Base-by-base conservation (phyloP, 202 grass and related monocot genomes). In the Digitaria exilis region DNA sequence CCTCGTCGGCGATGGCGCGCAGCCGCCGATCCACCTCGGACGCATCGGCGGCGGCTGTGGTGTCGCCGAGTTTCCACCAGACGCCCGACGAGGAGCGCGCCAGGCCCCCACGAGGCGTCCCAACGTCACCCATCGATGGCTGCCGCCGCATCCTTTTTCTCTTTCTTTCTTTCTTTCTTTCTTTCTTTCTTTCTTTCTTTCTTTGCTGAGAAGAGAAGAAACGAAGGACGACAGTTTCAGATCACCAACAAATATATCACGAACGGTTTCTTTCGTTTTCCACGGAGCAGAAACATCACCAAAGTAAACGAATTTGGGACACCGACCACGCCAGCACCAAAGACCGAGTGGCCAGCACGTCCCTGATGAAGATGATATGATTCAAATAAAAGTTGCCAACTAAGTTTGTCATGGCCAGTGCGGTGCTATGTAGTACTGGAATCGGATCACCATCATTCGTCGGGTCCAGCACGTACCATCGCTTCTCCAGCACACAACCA, bases 51-150 rank as follows among this genome's bases (percentile, higher is more conserved):
- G 69, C 9, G 11, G 43, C 43, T 11, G 11, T 14, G 11, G 43
- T 14, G 15, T 80, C 81, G 52, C 63, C 78, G 13, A 88, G 87
- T 76, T 88, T 88, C 86, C 87, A 88, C 87, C 87, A 84, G 2
- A 88, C 87, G 50, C 87, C 76, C 31, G 75, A 88, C 1, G 78
- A 78, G 17, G 52, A 30, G 6, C 76, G 76, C 2, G 68, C n/a
- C 18, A 88, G 60, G 2, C 82, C 41, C 16, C 46, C n/a, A 28
- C 54, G 19, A 28, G 37, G 13, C 54, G 66, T 59, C 22, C 10
- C 56, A 26, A 7, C 24, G 12, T 10, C 67, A n/a, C 26, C 15
- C 21, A 22, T 56, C 9, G 22, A 58, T 58, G 55, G 2, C 55
- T 58, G 22, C 51, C 51, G 17, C 49, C 49, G 6, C 57, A 60